Evolutionary conservation across 2,329 filamentous ascomycete genomes (phyloP).

Genomic region (Stromatinia cepivora): DNA sequence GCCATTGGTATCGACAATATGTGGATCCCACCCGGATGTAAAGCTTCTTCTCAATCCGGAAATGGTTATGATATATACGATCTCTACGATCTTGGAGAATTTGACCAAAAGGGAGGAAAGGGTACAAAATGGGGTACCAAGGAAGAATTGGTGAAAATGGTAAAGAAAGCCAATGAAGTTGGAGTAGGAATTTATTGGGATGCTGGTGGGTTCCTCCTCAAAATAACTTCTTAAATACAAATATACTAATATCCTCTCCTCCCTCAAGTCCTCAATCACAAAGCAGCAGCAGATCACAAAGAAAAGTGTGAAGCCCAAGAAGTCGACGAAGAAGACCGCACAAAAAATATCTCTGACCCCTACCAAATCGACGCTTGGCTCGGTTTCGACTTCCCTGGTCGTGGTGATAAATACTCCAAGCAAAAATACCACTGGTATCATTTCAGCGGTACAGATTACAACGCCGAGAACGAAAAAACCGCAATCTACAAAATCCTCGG

Average conservation of each 20-base stretch:
- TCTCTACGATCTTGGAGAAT: conserved; percentile 69
- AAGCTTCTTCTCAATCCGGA: conserved; percentile 59
- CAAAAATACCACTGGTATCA: conserved; percentile 68
- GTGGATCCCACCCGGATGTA: conserved; percentile 72
- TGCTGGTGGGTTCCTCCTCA: conserved; percentile 42
- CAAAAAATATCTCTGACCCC: conserved; percentile 52
- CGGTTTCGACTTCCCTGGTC: conserved; percentile 63
- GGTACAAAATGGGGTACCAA: conserved; percentile 70
- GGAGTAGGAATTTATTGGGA: conserved; percentile 66
- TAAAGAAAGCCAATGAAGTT: conserved; percentile 50
- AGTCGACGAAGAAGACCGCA: conserved; percentile 62
- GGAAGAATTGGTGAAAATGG: conserved; percentile 58
- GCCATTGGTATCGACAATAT: conserved; percentile 60
- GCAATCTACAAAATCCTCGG: conserved; percentile 67
- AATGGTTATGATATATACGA: conserved; percentile 73
- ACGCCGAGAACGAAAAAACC: conserved; percentile 54
- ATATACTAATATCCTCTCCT: conserved; percentile 1
- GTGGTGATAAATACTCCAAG: conserved; percentile 58
- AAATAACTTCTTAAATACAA: neutral
- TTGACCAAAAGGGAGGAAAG: conserved; percentile 64
- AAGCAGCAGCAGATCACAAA: conserved; percentile 65
- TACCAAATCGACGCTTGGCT: conserved; percentile 69
- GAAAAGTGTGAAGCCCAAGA: conserved; percentile 64
- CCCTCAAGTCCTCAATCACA: conserved; percentile 65
- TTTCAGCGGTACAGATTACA: conserved; percentile 68